Conservation (phyloP, 768 basidiomycete species). For the Tylopilus subfusipes region DNA sequence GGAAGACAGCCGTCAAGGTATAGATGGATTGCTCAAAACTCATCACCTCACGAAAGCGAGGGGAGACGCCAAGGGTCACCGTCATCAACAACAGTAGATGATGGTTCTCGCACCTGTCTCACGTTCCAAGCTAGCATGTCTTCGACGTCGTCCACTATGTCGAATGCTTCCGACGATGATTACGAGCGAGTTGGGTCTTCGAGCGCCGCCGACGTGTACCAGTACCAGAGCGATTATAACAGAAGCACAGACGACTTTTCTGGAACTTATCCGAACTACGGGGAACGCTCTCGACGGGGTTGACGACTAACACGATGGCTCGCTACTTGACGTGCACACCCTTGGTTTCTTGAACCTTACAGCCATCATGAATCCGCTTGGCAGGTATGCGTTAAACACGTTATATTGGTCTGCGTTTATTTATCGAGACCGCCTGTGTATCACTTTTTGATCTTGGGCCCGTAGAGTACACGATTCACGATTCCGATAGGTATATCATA, state of each 20-base stretch:
- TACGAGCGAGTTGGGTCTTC: constrained; percentile 36
- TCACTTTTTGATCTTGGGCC: constrained; percentile 19
- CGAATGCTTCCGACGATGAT: constrained; percentile 29
- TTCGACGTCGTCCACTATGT: constrained; percentile 34
- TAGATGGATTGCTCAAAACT: constrained; percentile 42
- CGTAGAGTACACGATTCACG: constrained; percentile 72
- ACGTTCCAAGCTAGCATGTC: constrained; percentile 37
- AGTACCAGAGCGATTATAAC: constrained; percentile 28
- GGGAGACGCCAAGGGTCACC: constrained; percentile 22
- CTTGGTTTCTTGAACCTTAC: constrained; percentile 15
- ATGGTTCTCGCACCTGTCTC: constrained; percentile 27
- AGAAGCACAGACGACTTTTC: constrained; percentile 10
- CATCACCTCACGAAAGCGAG: constrained; percentile 27
- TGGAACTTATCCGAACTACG: constrained; percentile 14
- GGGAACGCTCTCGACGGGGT: neutral
- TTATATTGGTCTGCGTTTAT: constrained; percentile 14
- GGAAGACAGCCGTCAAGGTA: constrained; percentile 36
- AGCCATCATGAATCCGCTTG: constrained; percentile 13
- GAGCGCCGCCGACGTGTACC: constrained; percentile 27
- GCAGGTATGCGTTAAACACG: neutral
- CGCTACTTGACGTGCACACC: neutral
- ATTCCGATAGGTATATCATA: constrained; percentile 83
- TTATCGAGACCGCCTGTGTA: constrained; percentile 15
- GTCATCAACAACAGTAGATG: constrained; percentile 10
- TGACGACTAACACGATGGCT: neutral